These are phyloP conservation scores for Nymphaea colorata DNA, from an alignment of 164 flowering plant genomes.

Conservation along the genomic window DNA sequence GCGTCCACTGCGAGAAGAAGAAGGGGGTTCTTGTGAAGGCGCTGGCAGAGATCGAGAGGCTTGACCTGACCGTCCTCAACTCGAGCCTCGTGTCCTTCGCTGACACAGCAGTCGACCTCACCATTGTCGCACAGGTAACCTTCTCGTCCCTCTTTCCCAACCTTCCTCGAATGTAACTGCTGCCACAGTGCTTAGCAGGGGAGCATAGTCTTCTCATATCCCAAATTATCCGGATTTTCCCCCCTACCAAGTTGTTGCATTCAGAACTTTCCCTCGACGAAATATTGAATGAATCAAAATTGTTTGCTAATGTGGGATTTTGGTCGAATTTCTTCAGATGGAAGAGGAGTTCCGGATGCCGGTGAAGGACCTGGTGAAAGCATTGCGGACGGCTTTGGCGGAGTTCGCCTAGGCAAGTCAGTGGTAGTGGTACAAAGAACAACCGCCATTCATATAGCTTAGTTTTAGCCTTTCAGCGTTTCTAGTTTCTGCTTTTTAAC, in stretches of 20 bases:
- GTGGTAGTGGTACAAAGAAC: not conserved
- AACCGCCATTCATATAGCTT: not conserved
- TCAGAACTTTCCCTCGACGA: not conserved
- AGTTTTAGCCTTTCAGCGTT: constrained; percentile 6
- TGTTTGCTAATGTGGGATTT: not conserved
- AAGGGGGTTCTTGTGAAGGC: constrained; percentile 49
- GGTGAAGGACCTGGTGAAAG: constrained; percentile 47
- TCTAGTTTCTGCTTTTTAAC: constrained; percentile 8
- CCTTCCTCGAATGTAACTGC: not conserved
- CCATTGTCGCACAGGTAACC: constrained; percentile 65
- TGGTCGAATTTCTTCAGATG: constrained; percentile 38
- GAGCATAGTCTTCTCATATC: not conserved
- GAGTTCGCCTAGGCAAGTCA: constrained; percentile 1
- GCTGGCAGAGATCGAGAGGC: constrained; percentile 50
- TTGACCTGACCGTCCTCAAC: constrained; percentile 42
- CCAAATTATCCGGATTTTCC: not conserved
- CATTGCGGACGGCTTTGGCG: constrained; percentile 15
- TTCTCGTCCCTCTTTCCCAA: not conserved
- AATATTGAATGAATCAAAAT: not conserved
- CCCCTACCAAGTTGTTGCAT: not conserved
- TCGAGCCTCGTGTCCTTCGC: constrained; percentile 56
- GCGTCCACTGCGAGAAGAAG: constrained; percentile 66
- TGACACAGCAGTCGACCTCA: constrained; percentile 44
- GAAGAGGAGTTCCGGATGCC: constrained; percentile 34
- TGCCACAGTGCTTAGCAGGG: too few species aligned